Base-by-base conservation (phyloP, 192 early-diverging fungal genomes). In the Backusella mclennaniae region DNA sequence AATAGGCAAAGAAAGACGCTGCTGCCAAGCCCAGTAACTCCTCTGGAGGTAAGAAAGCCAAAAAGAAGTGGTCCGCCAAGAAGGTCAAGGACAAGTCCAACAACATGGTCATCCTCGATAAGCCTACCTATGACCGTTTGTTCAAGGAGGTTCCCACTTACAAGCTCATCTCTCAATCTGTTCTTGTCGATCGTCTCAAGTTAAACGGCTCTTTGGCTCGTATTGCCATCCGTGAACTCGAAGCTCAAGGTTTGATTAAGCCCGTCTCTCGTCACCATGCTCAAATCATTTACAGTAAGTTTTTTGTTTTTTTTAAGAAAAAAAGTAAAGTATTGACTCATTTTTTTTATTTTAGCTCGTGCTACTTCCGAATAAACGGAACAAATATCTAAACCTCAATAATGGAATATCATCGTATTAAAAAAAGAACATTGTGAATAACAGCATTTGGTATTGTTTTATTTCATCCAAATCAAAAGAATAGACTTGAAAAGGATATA, bases 41-140 rank as follows among this genome's bases (percentile, higher is more conserved):
- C 31, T 84, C 83, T 79, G 89, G 85, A 85, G 89, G 84, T 76
- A 90, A 90, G 83, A 88, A 88, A 82, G 86, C 83, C 78, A 89
- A 77, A 73, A 79, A 79, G 97, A 99, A 99, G 95, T 99, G 98
- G 98, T 99, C 98, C 77, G 96, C 96, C 91, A 95, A 95, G 82
- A 97, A 97, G 92, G 95, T 97, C 76, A 98, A 99, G 96, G 98
- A 99, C 86, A 99, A 99, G 95, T 94, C 97, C 87, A 98, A 99
- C 95, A 99, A 99, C 93, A 89, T 94, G 84, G 97, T 99, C 80
- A 86, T 93, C 86, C 95, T 99, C 82, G 95, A 98, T 89, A 95
- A 97, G 86, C 85, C 95, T 80, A 99, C 97, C 77, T 96, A 97
- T 83, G 97, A 98, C 81, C 97, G 96, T 91, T 91, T 99, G 56